A percentile compares a stretch with the other conserved stretches of the same genome.
phyloP scores from a whole-genome alignment of 805 yeast genomes.

The Candida silvatica region DNA sequence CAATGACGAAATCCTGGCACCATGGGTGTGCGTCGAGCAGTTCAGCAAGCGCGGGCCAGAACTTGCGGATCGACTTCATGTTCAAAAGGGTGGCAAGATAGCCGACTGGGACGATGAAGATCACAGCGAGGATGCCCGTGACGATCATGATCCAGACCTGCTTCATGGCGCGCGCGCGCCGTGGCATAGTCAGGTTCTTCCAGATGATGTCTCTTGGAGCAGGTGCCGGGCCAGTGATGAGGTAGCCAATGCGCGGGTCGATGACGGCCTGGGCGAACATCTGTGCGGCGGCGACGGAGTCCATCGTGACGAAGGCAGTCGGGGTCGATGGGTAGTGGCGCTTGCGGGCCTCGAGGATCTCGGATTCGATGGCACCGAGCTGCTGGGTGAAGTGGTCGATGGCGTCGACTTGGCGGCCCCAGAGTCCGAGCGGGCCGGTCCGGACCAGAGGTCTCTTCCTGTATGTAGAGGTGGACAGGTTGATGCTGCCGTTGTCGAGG shows the following conservation, averaged over 20 bases:
- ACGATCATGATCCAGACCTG: constrained; percentile 55
- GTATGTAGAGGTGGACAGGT: constrained; percentile 6
- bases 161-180: constrained; percentile 61
- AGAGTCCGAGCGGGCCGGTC: constrained; percentile 50
- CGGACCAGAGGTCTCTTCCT: constrained; percentile 52
- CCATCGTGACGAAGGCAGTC: constrained; percentile 92
- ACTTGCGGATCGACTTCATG: constrained; percentile 63
- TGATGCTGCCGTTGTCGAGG: background rate
- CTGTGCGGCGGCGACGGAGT: constrained; percentile 90
- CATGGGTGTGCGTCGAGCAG: constrained; percentile 54
- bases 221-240: constrained; percentile 82
- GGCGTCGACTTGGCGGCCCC: constrained; percentile 72
- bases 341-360: constrained; percentile 55
- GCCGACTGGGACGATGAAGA: constrained; percentile 75
- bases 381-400: constrained; percentile 68
- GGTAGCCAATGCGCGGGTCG: constrained; percentile 79
- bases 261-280: constrained; percentile 93
- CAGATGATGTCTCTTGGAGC: constrained; percentile 95
- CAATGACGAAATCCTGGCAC: constrained; percentile 78
- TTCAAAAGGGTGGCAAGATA: constrained; percentile 79
- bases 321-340: constrained; percentile 76
- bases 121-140: constrained; percentile 61
- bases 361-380: constrained; percentile 60
- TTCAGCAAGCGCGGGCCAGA: constrained; percentile 78
- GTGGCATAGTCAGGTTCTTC: constrained; percentile 79